Evolutionary conservation across 2,329 filamentous ascomycete species (phyloP), one percentile per base, ranked within the genome.

Genomic region (Ceratocystis variospora): DNA sequence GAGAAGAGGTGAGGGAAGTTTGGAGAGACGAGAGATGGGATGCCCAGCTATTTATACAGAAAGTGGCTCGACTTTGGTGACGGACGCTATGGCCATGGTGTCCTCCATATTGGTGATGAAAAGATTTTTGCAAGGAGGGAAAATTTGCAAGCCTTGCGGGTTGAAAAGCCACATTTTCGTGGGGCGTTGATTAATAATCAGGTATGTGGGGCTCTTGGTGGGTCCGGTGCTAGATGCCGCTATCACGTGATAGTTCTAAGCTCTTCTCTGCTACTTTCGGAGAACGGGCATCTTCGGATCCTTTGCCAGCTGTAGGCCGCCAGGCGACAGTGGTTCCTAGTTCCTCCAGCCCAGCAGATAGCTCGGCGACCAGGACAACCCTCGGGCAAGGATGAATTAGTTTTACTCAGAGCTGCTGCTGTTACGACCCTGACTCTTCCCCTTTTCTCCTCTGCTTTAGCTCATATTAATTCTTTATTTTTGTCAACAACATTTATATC

Each of bases 21-120:
- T 57, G 15, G 33, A 45, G n/a, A 48, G 70, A 71, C 65, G 68
- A 48, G 68, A 66, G 71, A 61, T 22, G 55, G 66, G 67, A 61
- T 67, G 62, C 46, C 65, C 63, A 64, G 63, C 48, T 70, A 70
- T 71, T 68, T 69, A 64, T 70, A 44, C 71, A 67, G 44, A 33
- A 44, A 61, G 48, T 19, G 17, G n/a, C 37, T 45, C 61, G 50
- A 15, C 22, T 33, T 28, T 31, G 53, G n/a, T 31, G 25, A 17
- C 12, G 53, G 10, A 22, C 15, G 53, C 53, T 57, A n/a, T 25
- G 37, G 53, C 37, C 63, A 65, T 61, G 10, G 50, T 65, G 63
- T 65, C 53, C 63, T 65, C n/a, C 48, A 46, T 12, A 28, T 57
- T 25, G 19, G 22, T 3, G 19, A 64, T 67, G 53, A 22, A 31